A percentile compares a stretch with the other conserved stretches of the same genome.
Conservation (phyloP, 768 basidiomycete species). For the Rhodotorula kratochvilovae region DNA sequence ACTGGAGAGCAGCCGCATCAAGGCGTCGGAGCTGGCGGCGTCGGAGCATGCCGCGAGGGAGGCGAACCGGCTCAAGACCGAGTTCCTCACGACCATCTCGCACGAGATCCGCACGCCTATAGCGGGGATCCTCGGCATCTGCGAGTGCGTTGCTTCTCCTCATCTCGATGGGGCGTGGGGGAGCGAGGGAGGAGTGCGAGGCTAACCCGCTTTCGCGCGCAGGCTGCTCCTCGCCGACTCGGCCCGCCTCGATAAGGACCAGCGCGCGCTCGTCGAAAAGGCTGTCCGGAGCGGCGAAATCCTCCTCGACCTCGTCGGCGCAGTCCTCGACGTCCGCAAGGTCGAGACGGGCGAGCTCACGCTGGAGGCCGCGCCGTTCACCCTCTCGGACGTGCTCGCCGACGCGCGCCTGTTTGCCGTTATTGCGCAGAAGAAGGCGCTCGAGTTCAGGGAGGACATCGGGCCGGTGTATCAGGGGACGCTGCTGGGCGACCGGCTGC, state of each 20-base stretch:
- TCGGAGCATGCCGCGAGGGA: constrained; percentile 37
- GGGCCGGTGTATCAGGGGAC: constrained; percentile 11
- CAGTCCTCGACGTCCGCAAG: constrained; percentile 39
- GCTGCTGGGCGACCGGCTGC: constrained; percentile 35
- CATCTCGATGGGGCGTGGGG: neutral
- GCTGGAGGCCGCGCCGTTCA: constrained; percentile 35
- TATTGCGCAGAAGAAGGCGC: constrained; percentile 29
- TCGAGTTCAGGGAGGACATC: constrained; percentile 30
- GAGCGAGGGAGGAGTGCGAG: too few relatives aligned
- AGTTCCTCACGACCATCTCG: constrained; percentile 37
- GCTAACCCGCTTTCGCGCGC: neutral
- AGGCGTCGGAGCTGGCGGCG: constrained; percentile 24
- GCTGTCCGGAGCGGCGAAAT: constrained; percentile 39
- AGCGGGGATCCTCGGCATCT: constrained; percentile 35
- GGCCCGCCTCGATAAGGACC: neutral
- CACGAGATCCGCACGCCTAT: constrained; percentile 41
- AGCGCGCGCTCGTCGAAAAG: constrained; percentile 25
- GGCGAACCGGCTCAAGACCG: constrained; percentile 38
- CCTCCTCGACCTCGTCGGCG: constrained; percentile 36
- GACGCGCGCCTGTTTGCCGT: constrained; percentile 35
- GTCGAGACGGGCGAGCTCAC: constrained; percentile 38
- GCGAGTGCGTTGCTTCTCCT: constrained; percentile 24
- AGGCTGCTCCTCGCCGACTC: neutral
- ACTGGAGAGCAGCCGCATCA: constrained; percentile 5
- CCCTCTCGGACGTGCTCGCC: constrained; percentile 15